Conservation (phyloP, 83 land plant genomes). For the Thuja plicata region DNA sequence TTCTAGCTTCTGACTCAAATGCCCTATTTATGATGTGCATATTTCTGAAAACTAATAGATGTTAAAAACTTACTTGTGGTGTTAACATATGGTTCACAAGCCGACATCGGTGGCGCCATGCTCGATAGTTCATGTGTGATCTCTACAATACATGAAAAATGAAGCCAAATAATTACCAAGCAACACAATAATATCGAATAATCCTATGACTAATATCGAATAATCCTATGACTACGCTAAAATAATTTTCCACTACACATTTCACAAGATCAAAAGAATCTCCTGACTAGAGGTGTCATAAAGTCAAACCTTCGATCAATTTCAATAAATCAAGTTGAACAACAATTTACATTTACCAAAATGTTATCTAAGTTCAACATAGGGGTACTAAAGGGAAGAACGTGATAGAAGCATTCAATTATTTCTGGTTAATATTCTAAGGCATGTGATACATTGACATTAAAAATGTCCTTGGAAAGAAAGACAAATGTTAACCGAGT, state of each 20-base stretch:
- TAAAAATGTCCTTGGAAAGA: not conserved
- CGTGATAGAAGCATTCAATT: not conserved
- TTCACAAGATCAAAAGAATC: not conserved
- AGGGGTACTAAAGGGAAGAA: not conserved
- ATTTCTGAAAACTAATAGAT: not conserved
- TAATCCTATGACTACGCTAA: not conserved
- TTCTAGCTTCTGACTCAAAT: not conserved
- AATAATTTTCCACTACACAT: not conserved
- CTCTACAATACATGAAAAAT: slow-evolving; percentile 51
- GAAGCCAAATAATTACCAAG: slow-evolving; percentile 9
- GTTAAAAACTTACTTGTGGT: slow-evolving; percentile 41
- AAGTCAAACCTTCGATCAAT: not conserved
- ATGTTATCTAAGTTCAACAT: not conserved
- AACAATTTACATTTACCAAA: not conserved
- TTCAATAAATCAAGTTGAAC: not conserved
- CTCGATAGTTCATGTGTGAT: slow-evolving; percentile 85
- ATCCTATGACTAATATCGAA: not conserved
- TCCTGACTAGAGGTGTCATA: not conserved
- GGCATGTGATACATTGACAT: not conserved
- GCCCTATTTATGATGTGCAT: slow-evolving; percentile 2
- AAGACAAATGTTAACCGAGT: not conserved
- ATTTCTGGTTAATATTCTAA: not conserved
- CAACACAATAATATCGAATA: not conserved
- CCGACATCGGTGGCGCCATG: slow-evolving; percentile 85
- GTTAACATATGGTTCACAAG: slow-evolving; percentile 61